phyloP scores from a whole-genome alignment of 495 filamentous ascomycete genomes.

The Terfezia boudieri region DNA sequence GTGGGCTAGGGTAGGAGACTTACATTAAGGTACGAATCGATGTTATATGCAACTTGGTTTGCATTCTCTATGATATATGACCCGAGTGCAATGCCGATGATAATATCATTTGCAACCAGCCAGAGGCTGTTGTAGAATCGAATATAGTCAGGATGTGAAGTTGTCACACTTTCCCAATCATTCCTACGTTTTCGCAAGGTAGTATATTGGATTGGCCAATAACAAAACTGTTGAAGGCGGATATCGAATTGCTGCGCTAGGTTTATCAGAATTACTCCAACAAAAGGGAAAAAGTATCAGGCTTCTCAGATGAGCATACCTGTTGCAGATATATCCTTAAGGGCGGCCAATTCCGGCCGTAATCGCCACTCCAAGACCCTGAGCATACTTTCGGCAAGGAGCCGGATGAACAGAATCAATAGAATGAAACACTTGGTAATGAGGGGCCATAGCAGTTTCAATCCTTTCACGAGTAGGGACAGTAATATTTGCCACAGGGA shows the following conservation, averaged over 20 bases:
- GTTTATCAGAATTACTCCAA: not conserved
- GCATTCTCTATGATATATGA: conserved; percentile 95
- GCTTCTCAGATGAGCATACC: conserved; percentile 7
- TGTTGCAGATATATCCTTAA: conserved; percentile 90
- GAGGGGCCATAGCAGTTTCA: conserved; percentile 56
- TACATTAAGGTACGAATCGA: conserved; percentile 48
- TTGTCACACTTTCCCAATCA: conserved; percentile 90
- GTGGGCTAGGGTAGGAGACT: not conserved
- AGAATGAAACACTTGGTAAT: conserved; percentile 50
- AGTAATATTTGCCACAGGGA: conserved; percentile 57
- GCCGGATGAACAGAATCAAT: conserved; percentile 56
- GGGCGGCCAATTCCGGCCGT: conserved; percentile 52
- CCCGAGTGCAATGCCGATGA: conserved; percentile 89
- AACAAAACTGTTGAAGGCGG: conserved; percentile 92
- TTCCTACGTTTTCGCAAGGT: conserved; percentile 70
- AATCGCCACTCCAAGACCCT: conserved; percentile 71
- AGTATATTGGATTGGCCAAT: conserved; percentile 92
- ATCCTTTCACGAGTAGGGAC: conserved; percentile 45
- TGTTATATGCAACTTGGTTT: conserved; percentile 58
- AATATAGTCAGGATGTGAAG: conserved; percentile 93
- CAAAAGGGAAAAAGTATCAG: not conserved
- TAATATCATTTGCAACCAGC: conserved; percentile 97
- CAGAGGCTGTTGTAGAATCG: conserved; percentile 97
- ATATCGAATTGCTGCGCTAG: conserved; percentile 92
- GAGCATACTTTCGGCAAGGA: conserved; percentile 59